phyloP scores from a whole-genome alignment of 148 eudicot species.

The Rhododendron henanense region DNA sequence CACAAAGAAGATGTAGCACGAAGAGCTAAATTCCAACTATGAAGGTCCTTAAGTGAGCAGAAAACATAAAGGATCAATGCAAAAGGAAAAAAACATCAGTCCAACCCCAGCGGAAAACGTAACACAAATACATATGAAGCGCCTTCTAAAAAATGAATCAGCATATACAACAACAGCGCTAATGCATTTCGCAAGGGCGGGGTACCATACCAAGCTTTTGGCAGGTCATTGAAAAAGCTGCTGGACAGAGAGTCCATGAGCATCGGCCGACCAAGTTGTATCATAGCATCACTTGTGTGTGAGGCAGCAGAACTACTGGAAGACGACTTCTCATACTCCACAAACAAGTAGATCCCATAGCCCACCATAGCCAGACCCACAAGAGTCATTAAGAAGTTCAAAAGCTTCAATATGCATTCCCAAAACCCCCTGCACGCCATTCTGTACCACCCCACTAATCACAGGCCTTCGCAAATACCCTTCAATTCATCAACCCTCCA shows the following conservation, averaged over 20 bases:
- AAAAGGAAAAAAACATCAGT: neutral
- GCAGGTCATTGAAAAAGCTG: conserved; percentile 61
- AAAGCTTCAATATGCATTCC: conserved; percentile 77
- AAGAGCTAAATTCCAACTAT: neutral
- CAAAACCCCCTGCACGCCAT: conserved; percentile 90
- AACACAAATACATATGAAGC: conserved; percentile 1
- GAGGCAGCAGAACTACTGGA: conserved; percentile 25
- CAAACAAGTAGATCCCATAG: conserved; percentile 89
- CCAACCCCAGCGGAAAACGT: neutral
- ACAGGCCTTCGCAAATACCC: neutral
- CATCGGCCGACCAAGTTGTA: conserved; percentile 85
- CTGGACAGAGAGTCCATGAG: conserved; percentile 54
- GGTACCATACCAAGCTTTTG: conserved; percentile 75
- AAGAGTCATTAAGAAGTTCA: conserved; percentile 74
- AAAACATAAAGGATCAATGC: neutral
- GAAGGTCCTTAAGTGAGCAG: neutral
- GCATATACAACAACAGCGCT: neutral
- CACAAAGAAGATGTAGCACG: neutral
- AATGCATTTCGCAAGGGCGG: neutral
- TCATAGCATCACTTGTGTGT: conserved; percentile 41
- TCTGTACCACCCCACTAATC: conserved; percentile 17
- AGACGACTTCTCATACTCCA: conserved; percentile 51
- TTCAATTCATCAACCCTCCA: conserved; percentile 15
- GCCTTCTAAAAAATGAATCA: neutral
- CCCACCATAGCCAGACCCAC: conserved; percentile 83